A percentile compares a stretch with the other conserved stretches of the same genome.
phyloP scores from a whole-genome alignment of 1,284 basidiomycete species.

The Filobasidium uniguttulatum region DNA sequence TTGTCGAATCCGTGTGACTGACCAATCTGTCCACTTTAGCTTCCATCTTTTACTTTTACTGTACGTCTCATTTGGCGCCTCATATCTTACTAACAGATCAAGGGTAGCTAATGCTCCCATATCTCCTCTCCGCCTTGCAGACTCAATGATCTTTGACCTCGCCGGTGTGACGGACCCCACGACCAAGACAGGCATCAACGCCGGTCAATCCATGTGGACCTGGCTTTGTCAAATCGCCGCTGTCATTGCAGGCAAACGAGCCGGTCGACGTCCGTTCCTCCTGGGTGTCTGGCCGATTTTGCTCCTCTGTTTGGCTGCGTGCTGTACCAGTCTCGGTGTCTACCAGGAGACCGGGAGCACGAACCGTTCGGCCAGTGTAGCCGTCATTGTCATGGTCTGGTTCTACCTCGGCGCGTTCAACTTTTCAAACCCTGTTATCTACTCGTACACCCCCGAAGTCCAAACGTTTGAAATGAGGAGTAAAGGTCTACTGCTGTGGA shows the following conservation, averaged over 20 bases:
- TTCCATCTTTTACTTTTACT: constrained; percentile 38
- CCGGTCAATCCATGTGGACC: constrained; percentile 34
- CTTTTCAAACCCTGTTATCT: constrained; percentile 30
- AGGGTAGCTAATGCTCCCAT: background rate
- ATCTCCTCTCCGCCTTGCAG: constrained; percentile 7
- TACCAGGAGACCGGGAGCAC: background rate
- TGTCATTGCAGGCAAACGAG: constrained; percentile 25
- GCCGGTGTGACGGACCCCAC: constrained; percentile 36
- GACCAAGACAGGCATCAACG: constrained; percentile 36
- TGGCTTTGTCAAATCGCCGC: constrained; percentile 33
- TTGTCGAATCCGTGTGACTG: background rate
- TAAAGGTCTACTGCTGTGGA: constrained; percentile 38
- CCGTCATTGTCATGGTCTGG: constrained; percentile 32
- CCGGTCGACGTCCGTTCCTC: constrained; percentile 31
- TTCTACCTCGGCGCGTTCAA: constrained; percentile 36
- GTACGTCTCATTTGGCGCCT: constrained; percentile 3
- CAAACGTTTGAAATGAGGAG: constrained; percentile 35
- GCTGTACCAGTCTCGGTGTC: constrained; percentile 27
- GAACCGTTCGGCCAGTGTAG: constrained; percentile 18
- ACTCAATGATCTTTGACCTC: constrained; percentile 28
- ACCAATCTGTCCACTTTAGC: constrained; percentile 17
- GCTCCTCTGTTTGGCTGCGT: constrained; percentile 26
- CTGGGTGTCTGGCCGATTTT: constrained; percentile 34
- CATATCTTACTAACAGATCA: background rate
- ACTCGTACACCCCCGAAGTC: constrained; percentile 34